Evolutionary conservation across 208 protist genomes (phyloP), one percentile per base, ranked within the genome.

Genomic region (Leptomonas seymouri): DNA sequence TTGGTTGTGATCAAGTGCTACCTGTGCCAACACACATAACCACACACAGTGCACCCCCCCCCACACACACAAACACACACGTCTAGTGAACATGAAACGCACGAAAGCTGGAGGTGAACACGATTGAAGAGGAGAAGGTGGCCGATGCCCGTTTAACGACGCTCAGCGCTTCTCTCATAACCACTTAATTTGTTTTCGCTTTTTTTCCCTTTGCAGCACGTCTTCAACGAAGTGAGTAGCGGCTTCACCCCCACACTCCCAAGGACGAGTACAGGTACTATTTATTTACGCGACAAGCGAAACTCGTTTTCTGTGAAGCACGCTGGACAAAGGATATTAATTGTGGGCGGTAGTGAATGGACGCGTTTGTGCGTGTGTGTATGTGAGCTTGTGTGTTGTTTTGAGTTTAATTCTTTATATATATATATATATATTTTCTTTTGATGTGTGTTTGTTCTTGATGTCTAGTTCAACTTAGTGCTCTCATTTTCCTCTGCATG

Each of bases 331-430:
- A 31, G 11, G 39, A 61, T 31, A 7, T 45, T 27, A 45, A 23
- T 23, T 61, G 41, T 49, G 56, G 14, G 56, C 46, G n/a, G 0
- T 2, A 49, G 14, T 46, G 56, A 61, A 34, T 61, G 34, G n/a
- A 36, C 8, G 18, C 34, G 56, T 31, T 31, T 66, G 39, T 63
- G 56, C 56, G 56, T 50, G 51, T 67, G 42, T 72, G 45, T 61
- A 31, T 60, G 34, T 28, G 34, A 12, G 56, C 14, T 2, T 67
- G 53, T 59, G 49, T 57, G 44, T 21, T 23, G 4, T 44, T 62
- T 49, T 36, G 14, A 34, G 31, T 60, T 8, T 53, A 27, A 8
- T 60, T 14, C 0, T 61, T 23, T 64, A 25, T 72, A n/a, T 18
- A n/a, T 58, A 3, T 57, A 36, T 46, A 51, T 62, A 21, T 44